Conservation (phyloP, 257 asterid species). For the Fraxinus excelsior region DNA sequence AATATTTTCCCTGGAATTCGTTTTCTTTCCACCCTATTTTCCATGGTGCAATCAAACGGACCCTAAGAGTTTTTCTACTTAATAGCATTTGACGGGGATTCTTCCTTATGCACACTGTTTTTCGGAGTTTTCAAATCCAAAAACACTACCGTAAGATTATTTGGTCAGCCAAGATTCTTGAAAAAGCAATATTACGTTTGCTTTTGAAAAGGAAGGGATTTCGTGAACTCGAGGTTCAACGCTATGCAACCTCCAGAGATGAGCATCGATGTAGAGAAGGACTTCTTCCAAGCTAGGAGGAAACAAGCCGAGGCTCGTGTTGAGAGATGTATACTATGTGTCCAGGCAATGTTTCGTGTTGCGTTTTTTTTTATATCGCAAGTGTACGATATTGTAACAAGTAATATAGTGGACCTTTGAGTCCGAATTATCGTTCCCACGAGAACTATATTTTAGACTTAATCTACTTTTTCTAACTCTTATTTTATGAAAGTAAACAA, state of each 20-base stretch:
- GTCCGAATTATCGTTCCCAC: too few species aligned
- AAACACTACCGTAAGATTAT: constrained; percentile 67
- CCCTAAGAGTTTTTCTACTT: constrained; percentile 1
- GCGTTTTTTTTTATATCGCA: too few species aligned
- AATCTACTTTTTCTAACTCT: too few species aligned
- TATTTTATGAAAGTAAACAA: too few species aligned
- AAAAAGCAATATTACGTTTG: constrained; percentile 89
- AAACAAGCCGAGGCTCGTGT: constrained; percentile 96
- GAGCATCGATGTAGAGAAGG: constrained; percentile 61
- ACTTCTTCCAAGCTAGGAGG: constrained; percentile 85
- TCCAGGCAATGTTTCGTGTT: constrained; percentile 96
- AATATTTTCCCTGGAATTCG: too few species aligned
- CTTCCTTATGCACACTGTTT: constrained; percentile 48
- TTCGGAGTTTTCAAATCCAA: constrained; percentile 78
- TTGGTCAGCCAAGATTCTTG: constrained; percentile 91
- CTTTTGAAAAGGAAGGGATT: constrained; percentile 88
- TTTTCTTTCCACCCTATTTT: too few species aligned
- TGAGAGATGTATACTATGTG: constrained; percentile 81
- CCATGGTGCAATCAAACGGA: too few species aligned
- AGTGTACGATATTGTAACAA: too few species aligned
- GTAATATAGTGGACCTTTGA: too few species aligned
- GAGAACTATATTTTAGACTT: too few species aligned
- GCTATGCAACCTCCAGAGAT: constrained; percentile 29
- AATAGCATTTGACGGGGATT: constrained; percentile 10
- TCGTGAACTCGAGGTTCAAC: constrained; percentile 73